These are phyloP conservation scores for Tricholoma flavovirens DNA, from an alignment of 768 basidiomycete genomes.

Conservation along the genomic window DNA sequence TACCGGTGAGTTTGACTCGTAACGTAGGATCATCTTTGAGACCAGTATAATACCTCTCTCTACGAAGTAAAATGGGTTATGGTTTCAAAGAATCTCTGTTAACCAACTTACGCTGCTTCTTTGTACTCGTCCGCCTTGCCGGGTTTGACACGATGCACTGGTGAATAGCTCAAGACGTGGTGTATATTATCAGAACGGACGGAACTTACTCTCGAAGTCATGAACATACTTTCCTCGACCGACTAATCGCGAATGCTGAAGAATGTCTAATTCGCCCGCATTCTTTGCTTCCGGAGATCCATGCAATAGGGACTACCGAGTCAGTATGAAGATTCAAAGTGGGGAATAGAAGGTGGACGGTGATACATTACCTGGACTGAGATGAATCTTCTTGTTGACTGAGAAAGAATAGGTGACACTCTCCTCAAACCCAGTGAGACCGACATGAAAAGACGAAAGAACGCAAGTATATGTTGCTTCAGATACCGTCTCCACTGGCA, in stretches of 20 bases:
- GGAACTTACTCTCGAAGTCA: constrained; percentile 72
- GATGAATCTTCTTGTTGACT: constrained; percentile 40
- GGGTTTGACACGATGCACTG: constrained; percentile 85
- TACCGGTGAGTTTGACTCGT: constrained; percentile 85
- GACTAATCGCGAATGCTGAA: constrained; percentile 83
- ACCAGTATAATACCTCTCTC: constrained; percentile 79
- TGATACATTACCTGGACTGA: constrained; percentile 54
- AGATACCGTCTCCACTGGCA: no score
- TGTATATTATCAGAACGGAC: background rate
- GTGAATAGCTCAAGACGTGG: constrained; percentile 11
- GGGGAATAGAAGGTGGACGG: constrained; percentile 8
- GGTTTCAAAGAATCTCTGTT: background rate
- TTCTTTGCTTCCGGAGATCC: constrained; percentile 89
- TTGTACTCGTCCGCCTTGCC: constrained; percentile 80
- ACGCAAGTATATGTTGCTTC: background rate
- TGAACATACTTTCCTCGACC: constrained; percentile 94
- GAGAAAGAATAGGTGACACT: constrained; percentile 18
- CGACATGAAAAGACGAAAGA: constrained; percentile 22
- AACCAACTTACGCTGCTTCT: constrained; percentile 66
- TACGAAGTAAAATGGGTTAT: constrained; percentile 23
- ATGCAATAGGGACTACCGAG: constrained; percentile 73
- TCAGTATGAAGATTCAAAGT: constrained; percentile 18
- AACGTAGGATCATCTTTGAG: constrained; percentile 68
- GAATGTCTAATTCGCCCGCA: constrained; percentile 68
- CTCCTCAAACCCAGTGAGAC: constrained; percentile 25